Percentiles rank a stretch among this genome's conserved stretches.
phyloP scores from a whole-genome alignment of 2,329 filamentous ascomycete genomes.

The Botrytis paeoniae region DNA sequence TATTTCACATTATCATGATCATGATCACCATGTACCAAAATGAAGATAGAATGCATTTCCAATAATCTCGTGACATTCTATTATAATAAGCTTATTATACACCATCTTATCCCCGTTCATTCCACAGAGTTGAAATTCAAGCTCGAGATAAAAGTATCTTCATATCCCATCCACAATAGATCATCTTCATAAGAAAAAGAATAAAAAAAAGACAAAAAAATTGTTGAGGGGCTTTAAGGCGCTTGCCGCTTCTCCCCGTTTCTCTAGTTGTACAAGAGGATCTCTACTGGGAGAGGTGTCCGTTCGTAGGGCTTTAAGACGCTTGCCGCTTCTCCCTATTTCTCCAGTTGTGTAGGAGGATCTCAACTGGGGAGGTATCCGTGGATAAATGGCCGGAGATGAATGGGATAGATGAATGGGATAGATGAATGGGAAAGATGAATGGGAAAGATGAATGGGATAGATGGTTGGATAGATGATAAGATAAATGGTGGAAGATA shows the following conservation, averaged over 20 bases:
- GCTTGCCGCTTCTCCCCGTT: not conserved
- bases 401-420: not conserved
- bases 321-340: not conserved
- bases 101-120: accelerated
- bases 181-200: too few relatives aligned
- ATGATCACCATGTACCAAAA: not conserved
- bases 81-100: too few relatives aligned
- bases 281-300: conserved; percentile 3
- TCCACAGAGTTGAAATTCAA: not conserved
- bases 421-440: too few relatives aligned
- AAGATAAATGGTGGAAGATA: too few relatives aligned
- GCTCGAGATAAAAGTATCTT: not conserved
- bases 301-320: not conserved
- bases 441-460: too few relatives aligned
- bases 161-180: too few relatives aligned
- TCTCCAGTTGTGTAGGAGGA: not conserved
- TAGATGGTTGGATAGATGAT: too few relatives aligned
- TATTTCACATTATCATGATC: not conserved
- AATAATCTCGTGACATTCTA: not conserved
- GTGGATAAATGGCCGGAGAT: not conserved
- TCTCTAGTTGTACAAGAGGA: not conserved
- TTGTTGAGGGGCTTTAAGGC: not conserved
- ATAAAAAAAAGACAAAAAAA: not conserved
- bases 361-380: conserved; percentile 3
- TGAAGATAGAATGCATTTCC: not conserved